Evolutionary conservation across 352 stramenopile genomes (phyloP).

Genomic region (Pythium aphanidermatum): DNA sequence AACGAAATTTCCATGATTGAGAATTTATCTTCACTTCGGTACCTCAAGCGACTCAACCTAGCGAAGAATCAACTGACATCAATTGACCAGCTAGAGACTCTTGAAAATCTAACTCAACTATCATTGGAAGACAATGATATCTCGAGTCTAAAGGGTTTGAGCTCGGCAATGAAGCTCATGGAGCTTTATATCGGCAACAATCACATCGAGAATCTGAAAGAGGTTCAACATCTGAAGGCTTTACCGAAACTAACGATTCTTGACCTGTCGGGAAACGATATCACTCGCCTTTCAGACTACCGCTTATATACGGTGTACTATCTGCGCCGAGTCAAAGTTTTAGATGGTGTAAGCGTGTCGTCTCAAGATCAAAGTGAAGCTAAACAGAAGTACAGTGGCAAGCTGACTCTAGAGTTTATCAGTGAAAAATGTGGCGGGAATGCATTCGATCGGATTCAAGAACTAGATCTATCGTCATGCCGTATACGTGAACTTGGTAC

Average conservation of each 20-base stretch:
- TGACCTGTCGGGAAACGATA: conserved; percentile 78
- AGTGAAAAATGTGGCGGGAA: conserved; percentile 61
- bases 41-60: conserved; percentile 72
- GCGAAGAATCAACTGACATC: conserved; percentile 64
- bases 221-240: conserved; percentile 73
- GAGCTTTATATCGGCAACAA: conserved; percentile 88
- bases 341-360: conserved; percentile 71
- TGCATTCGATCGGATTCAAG: conserved; percentile 49
- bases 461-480: conserved; percentile 71
- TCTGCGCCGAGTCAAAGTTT: conserved; percentile 72
- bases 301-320: conserved; percentile 79
- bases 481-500: conserved; percentile 62
- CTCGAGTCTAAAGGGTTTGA: conserved; percentile 54
- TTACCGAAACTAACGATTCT: conserved; percentile 85
- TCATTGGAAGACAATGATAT: conserved; percentile 87
- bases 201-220: conserved; percentile 67
- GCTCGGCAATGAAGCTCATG: conserved; percentile 62
- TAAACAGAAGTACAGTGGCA: conserved; percentile 86
- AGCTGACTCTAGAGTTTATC: conserved; percentile 80
- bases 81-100: conserved; percentile 52
- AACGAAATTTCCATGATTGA: conserved; percentile 71
- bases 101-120: conserved; percentile 67
- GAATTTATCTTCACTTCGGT: conserved; percentile 43
- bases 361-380: conserved; percentile 72
- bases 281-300: conserved; percentile 57